Percentiles rank a stretch among this genome's conserved stretches.
phyloP scores from a whole-genome alignment of 2,329 filamentous ascomycete species.

The Magnaporthiopsis incrustans region DNA sequence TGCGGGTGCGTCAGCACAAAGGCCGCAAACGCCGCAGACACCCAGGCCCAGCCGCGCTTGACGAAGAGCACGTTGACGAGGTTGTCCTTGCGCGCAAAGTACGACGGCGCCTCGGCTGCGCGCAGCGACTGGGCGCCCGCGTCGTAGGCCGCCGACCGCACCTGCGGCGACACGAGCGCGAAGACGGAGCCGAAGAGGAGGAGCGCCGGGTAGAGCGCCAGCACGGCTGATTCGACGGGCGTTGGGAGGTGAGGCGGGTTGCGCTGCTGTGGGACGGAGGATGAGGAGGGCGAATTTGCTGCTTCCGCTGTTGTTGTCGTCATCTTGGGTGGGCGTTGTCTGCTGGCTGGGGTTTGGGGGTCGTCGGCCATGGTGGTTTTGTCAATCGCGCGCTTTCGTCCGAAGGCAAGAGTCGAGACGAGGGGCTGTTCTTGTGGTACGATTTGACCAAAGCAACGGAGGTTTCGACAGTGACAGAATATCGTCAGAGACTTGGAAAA shows the following conservation, averaged over 20 bases:
- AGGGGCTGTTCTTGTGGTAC: too few species aligned
- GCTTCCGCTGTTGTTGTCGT: conserved; percentile 1
- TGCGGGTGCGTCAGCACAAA: conserved; percentile 63
- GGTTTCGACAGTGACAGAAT: background rate
- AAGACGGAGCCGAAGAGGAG: conserved; percentile 78
- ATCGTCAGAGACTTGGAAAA: too few species aligned
- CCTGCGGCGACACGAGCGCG: conserved; percentile 66
- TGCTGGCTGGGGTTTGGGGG: background rate
- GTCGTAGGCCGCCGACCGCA: conserved; percentile 57
- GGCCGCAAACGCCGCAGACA: conserved; percentile 62
- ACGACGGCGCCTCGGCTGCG: conserved; percentile 52
- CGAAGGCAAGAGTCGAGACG: background rate
- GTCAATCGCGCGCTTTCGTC: background rate
- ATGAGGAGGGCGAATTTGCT: conserved; percentile 6
- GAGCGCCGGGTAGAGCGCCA: conserved; percentile 67
- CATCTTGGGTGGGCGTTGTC: conserved; percentile 1
- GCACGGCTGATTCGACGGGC: conserved; percentile 53
- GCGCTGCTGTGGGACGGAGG: conserved; percentile 19
- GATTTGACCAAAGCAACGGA: background rate
- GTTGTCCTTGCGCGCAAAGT: conserved; percentile 93
- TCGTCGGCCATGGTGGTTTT: conserved; percentile 1
- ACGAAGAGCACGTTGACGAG: conserved; percentile 90
- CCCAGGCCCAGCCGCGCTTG: conserved; percentile 93
- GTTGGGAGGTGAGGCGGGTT: conserved; percentile 60
- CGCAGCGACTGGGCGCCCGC: conserved; percentile 54